Percentiles rank a stretch among this genome's conserved stretches.
These are phyloP conservation scores for Ciborinia camelliae DNA, from an alignment of 2,329 filamentous ascomycete genomes.

Conservation along the genomic window DNA sequence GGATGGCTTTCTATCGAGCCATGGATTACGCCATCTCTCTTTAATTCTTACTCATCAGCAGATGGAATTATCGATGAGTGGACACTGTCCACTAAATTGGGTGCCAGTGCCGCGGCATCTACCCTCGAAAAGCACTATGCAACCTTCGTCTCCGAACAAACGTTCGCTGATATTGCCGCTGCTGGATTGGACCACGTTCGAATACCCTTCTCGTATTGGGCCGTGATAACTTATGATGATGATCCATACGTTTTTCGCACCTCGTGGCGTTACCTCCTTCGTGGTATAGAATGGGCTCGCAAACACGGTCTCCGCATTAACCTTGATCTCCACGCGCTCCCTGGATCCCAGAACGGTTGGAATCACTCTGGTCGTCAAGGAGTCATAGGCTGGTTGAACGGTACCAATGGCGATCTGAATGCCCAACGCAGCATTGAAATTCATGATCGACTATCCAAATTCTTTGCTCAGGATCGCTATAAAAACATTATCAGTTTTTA, in stretches of 20 bases:
- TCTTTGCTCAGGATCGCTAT: slow-evolving; percentile 93
- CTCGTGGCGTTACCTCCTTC: slow-evolving; percentile 88
- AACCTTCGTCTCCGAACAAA: slow-evolving; percentile 78
- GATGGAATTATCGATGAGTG: slow-evolving; percentile 79
- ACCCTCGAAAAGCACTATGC: slow-evolving; percentile 90
- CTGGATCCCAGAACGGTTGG: slow-evolving; percentile 95
- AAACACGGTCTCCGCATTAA: slow-evolving; percentile 91
- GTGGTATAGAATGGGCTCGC: slow-evolving; percentile 88
- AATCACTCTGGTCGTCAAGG: slow-evolving; percentile 90
- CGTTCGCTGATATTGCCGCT: slow-evolving; percentile 77
- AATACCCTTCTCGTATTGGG: slow-evolving; percentile 95
- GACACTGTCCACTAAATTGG: slow-evolving; percentile 70
- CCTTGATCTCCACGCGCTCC: slow-evolving; percentile 86
- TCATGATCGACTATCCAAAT: slow-evolving; percentile 80
- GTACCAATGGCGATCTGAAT: slow-evolving; percentile 77
- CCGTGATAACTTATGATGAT: slow-evolving; percentile 75
- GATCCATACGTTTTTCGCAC: slow-evolving; percentile 87
- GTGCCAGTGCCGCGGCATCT: slow-evolving; percentile 56
- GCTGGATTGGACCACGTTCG: slow-evolving; percentile 96
- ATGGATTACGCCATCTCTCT: slow-evolving; percentile 92
- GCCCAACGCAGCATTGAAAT: slow-evolving; percentile 79
- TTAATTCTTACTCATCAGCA: slow-evolving; percentile 56
- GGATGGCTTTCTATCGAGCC: slow-evolving; percentile 94
- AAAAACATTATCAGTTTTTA: slow-evolving; percentile 90
- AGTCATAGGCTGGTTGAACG: slow-evolving; percentile 81